A percentile compares a stretch with the other conserved stretches of the same genome.
These are phyloP conservation scores for Ilyonectria destructans DNA, from an alignment of 2,329 filamentous ascomycete genomes.

Conservation along the genomic window DNA sequence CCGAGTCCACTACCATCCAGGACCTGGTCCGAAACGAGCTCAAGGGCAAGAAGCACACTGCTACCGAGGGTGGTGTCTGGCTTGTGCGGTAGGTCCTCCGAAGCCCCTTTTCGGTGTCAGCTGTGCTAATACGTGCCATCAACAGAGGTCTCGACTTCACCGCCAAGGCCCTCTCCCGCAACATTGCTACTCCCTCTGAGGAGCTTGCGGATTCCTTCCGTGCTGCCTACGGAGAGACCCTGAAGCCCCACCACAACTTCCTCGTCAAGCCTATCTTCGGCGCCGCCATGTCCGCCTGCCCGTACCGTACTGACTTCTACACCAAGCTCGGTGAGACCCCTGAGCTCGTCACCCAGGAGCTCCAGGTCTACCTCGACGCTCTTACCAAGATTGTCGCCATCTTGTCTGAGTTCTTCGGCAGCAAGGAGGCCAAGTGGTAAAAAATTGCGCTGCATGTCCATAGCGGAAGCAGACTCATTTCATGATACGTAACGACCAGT, in stretches of 20 bases:
- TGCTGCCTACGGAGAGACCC: constrained; percentile 85
- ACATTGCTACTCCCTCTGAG: constrained; percentile 77
- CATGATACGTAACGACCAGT: constrained; percentile 27
- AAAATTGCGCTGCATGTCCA: constrained; percentile 34
- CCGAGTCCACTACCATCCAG: constrained; percentile 88
- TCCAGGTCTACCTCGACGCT: constrained; percentile 82
- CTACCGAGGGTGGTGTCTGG: constrained; percentile 94
- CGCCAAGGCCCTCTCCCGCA: constrained; percentile 84
- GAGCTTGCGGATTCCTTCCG: constrained; percentile 93
- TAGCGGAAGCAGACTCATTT: constrained; percentile 18
- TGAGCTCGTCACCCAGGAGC: constrained; percentile 73
- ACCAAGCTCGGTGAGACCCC: constrained; percentile 83
- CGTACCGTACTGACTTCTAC: constrained; percentile 96
- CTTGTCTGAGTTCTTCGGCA: constrained; percentile 73
- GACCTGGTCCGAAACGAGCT: constrained; percentile 89
- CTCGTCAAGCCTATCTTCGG: constrained; percentile 93
- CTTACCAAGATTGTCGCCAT: constrained; percentile 86
- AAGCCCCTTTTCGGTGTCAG: no score
- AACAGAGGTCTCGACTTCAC: constrained; percentile 94
- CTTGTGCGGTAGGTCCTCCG: constrained; percentile 79
- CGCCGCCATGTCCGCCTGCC: constrained; percentile 92
- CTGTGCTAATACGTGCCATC: constrained; percentile 10
- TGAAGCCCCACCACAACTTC: constrained; percentile 94
- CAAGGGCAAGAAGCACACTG: constrained; percentile 89
- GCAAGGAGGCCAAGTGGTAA: constrained; percentile 74